phyloP scores from a whole-genome alignment of 257 asterid species.

The Forsythia suspensa region DNA sequence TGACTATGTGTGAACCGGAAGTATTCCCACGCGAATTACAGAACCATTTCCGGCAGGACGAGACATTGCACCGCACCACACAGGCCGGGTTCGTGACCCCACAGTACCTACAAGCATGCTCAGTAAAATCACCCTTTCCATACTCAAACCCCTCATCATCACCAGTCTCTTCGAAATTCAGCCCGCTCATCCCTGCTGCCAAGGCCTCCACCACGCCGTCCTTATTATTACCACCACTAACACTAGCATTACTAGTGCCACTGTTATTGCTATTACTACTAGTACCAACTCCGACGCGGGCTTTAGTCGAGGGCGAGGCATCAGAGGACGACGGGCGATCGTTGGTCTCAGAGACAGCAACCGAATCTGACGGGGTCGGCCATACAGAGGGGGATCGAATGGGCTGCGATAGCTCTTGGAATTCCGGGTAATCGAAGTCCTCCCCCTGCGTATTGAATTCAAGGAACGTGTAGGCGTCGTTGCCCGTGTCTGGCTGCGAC shows the following conservation, averaged over 20 bases:
- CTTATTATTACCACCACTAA: constrained; percentile 27
- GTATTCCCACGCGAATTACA: constrained; percentile 98
- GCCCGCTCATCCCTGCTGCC: constrained; percentile 92
- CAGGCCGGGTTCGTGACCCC: constrained; percentile 95
- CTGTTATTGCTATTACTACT: constrained; percentile 28
- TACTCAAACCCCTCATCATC: constrained; percentile 87
- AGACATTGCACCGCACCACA: constrained; percentile 91
- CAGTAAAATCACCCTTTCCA: constrained; percentile 83
- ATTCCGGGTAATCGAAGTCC: constrained; percentile 89
- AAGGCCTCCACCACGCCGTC: constrained; percentile 81
- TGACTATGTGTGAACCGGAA: constrained; percentile 95
- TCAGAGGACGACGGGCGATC: constrained; percentile 62
- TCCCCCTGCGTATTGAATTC: constrained; percentile 93
- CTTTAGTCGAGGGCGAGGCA: constrained; percentile 48
- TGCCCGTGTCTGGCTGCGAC: constrained; percentile 94
- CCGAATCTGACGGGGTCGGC: constrained; percentile 77
- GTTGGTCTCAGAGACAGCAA: constrained; percentile 39
- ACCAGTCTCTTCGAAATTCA: constrained; percentile 90
- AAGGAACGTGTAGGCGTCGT: constrained; percentile 84
- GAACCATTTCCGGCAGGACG: constrained; percentile 94
- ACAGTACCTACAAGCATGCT: constrained; percentile 92
- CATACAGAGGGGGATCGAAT: constrained; percentile 67
- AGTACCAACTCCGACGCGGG: constrained; percentile 37
- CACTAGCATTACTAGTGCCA: constrained; percentile 21
- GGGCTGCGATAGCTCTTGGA: constrained; percentile 90